Base-by-base conservation (phyloP, 805 yeast genomes). In the Tetrapisispora arboricola region DNA sequence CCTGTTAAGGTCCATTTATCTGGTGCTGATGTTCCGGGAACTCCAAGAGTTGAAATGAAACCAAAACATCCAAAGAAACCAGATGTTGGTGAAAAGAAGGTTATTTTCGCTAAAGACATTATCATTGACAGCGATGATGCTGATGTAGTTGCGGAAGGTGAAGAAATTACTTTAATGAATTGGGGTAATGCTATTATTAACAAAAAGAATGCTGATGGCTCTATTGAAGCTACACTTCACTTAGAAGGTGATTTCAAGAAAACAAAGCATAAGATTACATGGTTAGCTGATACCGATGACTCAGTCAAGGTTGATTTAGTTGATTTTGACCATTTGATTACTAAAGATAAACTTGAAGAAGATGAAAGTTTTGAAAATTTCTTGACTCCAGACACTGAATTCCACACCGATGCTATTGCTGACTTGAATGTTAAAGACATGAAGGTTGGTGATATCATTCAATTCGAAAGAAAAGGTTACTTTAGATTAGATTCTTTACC, bases 111-210 rank as follows among this genome's bases (percentile, higher is more conserved):
- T 49, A 70, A 76, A 44, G 68, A 76, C 40, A 70, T 84, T 35
- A 66, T 85, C 53, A 71, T 90, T 55, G 96, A 88, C 59, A 95
- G 84, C 68, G 90, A 72, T 22, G 97, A 90, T 65, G 84, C 83
- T 29, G 68, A 66, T 46, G 80, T 88, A 35, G 70, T 80, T 46
- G 77, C 72, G 50, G 90, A 78, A 32, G 84, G 82, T 49, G 97
- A 90, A 67, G 97, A 90, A 69, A 71, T 88, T 48, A 90, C 97
- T n/a, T 75, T 90, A 56, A 90, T 90, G 97, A 96, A 90, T 67
- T 90, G 97, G 97, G 97, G 96, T 73, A 90, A 90, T 62, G 83
- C 78, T 44, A 82, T 90, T 50, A 68, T 88, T 49, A 75, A 81
- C 49, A 76, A 76, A 61, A 73, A 88, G 57, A 66, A 66, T 60